Conservation (phyloP, 106 monocot species). For the Gastrodia elata region DNA sequence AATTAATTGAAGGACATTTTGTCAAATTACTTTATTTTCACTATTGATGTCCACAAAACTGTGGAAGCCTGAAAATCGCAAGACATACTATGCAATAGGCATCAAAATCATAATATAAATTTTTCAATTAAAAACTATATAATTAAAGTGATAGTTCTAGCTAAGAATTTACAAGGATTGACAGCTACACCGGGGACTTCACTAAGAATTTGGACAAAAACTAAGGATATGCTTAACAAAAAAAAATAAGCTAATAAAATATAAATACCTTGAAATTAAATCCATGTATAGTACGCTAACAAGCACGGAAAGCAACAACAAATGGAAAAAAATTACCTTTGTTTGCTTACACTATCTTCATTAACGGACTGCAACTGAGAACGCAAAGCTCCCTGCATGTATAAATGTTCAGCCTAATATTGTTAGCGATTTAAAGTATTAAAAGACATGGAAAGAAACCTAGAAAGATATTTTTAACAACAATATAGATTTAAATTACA, state of each 20-base stretch:
- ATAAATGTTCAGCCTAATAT: not conserved
- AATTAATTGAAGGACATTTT: too few relatives aligned
- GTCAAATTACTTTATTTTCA: too few relatives aligned
- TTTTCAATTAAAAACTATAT: not conserved
- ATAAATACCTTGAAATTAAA: not conserved
- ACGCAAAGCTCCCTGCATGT: conserved; percentile 62
- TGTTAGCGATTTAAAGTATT: not conserved
- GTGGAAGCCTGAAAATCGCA: not conserved
- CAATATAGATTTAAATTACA: not conserved
- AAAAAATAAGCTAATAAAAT: not conserved
- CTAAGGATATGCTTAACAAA: not conserved
- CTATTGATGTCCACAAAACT: too few relatives aligned
- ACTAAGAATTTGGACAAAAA: not conserved
- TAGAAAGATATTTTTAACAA: not conserved
- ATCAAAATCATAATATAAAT: not conserved
- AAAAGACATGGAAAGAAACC: conserved; percentile 3
- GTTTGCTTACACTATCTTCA: conserved; percentile 53
- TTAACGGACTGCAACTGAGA: conserved; percentile 75
- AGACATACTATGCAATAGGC: not conserved
- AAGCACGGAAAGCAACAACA: not conserved
- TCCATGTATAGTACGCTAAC: not conserved
- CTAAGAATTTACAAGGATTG: not conserved
- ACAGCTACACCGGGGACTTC: not conserved
- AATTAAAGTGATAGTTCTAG: not conserved
- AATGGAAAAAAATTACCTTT: conserved; percentile 25